Conservation (phyloP, 225 moss, liverwort and hornwort genomes). For the Takakia lepidozioides region DNA sequence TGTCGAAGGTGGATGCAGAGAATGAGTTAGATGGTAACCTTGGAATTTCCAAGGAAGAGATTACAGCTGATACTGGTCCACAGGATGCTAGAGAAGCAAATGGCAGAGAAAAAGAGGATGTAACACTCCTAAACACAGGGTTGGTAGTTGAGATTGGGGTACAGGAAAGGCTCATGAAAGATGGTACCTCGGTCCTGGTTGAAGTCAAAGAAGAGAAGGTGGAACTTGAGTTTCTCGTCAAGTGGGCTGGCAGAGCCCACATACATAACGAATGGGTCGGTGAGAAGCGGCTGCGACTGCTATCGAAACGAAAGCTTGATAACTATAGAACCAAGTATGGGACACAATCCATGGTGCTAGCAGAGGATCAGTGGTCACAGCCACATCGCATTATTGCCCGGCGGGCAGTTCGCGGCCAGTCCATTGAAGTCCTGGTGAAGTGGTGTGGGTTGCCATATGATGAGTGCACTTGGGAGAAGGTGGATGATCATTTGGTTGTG, state of each 20-base stretch:
- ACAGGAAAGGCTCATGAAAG: no score
- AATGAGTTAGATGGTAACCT: conserved; percentile 6
- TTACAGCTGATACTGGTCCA: conserved; percentile 6
- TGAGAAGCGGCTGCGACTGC: conserved; percentile 42
- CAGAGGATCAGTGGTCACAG: conserved; percentile 52
- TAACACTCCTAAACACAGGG: no score
- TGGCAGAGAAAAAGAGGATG: conserved; percentile 2
- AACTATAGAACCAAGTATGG: conserved; percentile 65
- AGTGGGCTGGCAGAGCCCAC: conserved; percentile 76
- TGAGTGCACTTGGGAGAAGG: conserved; percentile 86
- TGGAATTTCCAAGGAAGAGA: conserved; percentile 7
- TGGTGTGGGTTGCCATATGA: conserved; percentile 74
- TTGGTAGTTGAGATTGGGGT: no score
- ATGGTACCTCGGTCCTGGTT: neutral
- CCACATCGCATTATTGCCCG: conserved; percentile 75
- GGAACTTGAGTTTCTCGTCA: conserved; percentile 69
- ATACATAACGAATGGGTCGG: conserved; percentile 86
- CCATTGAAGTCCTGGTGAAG: conserved; percentile 65
- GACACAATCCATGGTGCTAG: conserved; percentile 27
- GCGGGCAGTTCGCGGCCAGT: conserved; percentile 27
- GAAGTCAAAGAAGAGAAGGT: neutral
- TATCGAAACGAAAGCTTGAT: conserved; percentile 63
- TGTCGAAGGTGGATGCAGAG: conserved; percentile 3
- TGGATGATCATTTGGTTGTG: conserved; percentile 38
- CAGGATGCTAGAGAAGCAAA: conserved; percentile 1